A percentile compares a stretch with the other conserved stretches of the same genome.
phyloP scores from a whole-genome alignment of 140 eudicot species.

The Senecio squalidus region DNA sequence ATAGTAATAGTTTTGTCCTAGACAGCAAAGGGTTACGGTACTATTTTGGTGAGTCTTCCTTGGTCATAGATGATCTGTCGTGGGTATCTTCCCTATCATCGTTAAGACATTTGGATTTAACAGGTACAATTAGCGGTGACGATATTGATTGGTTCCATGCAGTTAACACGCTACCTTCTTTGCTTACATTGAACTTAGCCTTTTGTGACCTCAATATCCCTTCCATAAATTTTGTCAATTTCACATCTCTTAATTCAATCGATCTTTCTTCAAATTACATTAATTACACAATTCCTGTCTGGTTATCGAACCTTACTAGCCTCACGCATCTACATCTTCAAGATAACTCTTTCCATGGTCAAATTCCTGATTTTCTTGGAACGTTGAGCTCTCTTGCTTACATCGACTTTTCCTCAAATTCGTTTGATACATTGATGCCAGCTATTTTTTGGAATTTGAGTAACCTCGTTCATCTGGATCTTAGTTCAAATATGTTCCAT shows the following conservation, averaged over 20 bases:
- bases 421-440: neutral
- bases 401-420: neutral
- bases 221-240: neutral
- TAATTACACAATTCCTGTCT: neutral
- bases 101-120: slow-evolving; percentile 4
- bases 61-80: neutral
- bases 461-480: neutral
- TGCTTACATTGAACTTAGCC: neutral
- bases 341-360: neutral
- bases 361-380: neutral
- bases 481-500: neutral
- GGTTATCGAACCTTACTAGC: slow-evolving; percentile 12
- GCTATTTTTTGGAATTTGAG: neutral
- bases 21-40: neutral
- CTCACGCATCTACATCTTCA: slow-evolving; percentile 4
- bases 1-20: neutral
- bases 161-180: slow-evolving; percentile 9
- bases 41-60: neutral
- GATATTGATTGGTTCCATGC: slow-evolving; percentile 6
- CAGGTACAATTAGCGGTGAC: neutral
- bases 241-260: neutral
- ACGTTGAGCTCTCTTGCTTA: neutral
- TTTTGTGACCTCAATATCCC: neutral
- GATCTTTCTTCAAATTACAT: neutral
- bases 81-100: slow-evolving; percentile 14